Percentiles rank a stretch among this genome's conserved stretches.
phyloP scores from a whole-genome alignment of 345 rosid species.

The Arabidopsis suecica region DNA sequence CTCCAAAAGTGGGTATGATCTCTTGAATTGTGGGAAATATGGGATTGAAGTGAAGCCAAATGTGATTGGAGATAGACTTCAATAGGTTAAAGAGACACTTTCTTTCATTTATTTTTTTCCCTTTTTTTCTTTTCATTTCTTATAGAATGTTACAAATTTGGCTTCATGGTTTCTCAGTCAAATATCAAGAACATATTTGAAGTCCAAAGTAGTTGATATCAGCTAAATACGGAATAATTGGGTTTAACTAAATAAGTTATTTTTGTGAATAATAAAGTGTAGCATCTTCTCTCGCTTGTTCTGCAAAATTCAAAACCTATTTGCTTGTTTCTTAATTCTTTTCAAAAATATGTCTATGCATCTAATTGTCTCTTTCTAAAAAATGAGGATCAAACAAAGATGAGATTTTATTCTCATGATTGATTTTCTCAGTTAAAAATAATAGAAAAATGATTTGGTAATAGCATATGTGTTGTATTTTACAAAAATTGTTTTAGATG shows the following conservation, averaged over 20 bases:
- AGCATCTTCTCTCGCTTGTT: no score
- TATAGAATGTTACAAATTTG: conserved; percentile 38
- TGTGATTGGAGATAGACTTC: conserved; percentile 44
- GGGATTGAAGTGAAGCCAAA: conserved; percentile 52
- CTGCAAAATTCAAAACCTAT: no score
- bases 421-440: not conserved
- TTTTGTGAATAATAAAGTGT: no score
- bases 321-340: no score
- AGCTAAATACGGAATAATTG: not conserved
- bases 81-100: conserved; percentile 26
- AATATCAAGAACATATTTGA: not conserved
- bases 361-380: no score
- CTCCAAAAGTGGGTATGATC: conserved; percentile 52
- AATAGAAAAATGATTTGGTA: not conserved
- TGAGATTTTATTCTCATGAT: not conserved
- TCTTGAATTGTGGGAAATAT: conserved; percentile 48
- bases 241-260: not conserved
- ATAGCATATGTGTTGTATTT: not conserved
- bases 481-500: not conserved
- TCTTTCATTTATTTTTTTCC: not conserved
- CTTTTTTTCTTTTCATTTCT: not conserved
- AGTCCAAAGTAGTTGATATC: not conserved
- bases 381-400: no score
- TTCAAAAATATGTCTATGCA: no score
- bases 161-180: not conserved